Base-by-base conservation (phyloP, 2,329 filamentous ascomycete genomes). In the Colletotrichum magnum region DNA sequence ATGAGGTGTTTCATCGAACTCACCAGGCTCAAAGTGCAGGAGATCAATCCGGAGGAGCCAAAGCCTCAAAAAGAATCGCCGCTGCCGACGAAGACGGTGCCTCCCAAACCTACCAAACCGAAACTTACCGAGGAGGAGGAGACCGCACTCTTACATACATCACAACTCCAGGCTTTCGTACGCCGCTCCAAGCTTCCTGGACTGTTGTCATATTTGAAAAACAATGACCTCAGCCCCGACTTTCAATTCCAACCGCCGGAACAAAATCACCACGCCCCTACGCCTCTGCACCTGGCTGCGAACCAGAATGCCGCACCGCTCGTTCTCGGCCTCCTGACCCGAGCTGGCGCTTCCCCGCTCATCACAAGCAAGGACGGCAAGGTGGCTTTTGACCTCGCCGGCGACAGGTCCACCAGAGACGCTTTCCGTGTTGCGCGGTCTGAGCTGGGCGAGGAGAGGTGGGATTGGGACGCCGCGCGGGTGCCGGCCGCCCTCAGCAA, bases 1-100 rank as follows among this genome's bases (percentile, higher is more conserved):
- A 96, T 98, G 92, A 90, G 95, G 47, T 93, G 93, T 1, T 99
- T 98, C 75, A 93, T 97, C 71, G 96, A 99, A 82, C 87, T 99
- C 39, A 99, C 96, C 0, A 87, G 96, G 16, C 87, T 98, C 16
- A 98, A 99, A 80, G 87, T 97, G 54, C 90, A 89, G 57, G 92
- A 93, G 71, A 88, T 98, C 32, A 88, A 93, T 67, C 92, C 94
- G 3, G 86, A 90, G 13, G 84, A 86, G 69, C 78, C 79, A 41
- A 86, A 83, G 73, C 80, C 79, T 72, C 80, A 81, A 47, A 75
- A 82, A 6, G 80, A 86, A 16, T 62, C 73, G 1, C 45, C 71
- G 15, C 79, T 75, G 66, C 74, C 70, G 18, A 73, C 72, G 51
- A 85, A 77, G 79, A 73, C 80, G 4, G 73, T 80, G 39, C 58